These are phyloP conservation scores for Rehmannia glutinosa DNA, from an alignment of 257 asterid genomes.

Conservation along the genomic window DNA sequence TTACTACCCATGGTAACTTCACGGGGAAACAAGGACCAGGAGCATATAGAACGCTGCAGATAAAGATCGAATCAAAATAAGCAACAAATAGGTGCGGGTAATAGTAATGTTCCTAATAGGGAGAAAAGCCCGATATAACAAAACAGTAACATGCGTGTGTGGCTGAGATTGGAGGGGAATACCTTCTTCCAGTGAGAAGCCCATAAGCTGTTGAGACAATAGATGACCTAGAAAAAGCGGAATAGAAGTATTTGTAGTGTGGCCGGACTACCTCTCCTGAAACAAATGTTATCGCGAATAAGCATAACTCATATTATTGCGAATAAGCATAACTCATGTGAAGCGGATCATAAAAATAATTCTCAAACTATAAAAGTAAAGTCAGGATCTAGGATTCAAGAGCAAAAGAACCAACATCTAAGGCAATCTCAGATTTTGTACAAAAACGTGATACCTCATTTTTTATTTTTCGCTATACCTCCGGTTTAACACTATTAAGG, in stretches of 20 bases:
- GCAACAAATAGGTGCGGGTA: not conserved
- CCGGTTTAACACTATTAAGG: too few relatives aligned
- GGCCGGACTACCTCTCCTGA: conserved; percentile 76
- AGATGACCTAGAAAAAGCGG: conserved; percentile 56
- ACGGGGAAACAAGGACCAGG: conserved; percentile 41
- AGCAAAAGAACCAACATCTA: not conserved
- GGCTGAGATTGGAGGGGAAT: not conserved
- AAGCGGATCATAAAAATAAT: too few relatives aligned
- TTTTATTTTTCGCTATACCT: not conserved
- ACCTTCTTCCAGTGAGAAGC: conserved; percentile 83
- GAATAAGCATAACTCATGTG: too few relatives aligned
- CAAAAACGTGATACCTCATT: not conserved
- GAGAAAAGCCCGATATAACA: not conserved
- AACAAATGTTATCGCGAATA: conserved; percentile 16
- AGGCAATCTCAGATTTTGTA: not conserved
- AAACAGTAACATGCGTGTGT: not conserved
- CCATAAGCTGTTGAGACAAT: conserved; percentile 63
- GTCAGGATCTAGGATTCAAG: too few relatives aligned
- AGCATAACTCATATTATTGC: conserved; percentile 9
- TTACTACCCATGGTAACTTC: conserved; percentile 66
- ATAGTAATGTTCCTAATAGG: not conserved
- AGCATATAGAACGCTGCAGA: conserved; percentile 51
- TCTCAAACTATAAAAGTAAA: too few relatives aligned
- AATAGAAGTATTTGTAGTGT: conserved; percentile 44
- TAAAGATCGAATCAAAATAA: not conserved